These are phyloP conservation scores for Syzygium syzygioides DNA, from an alignment of 441 rosid genomes.

Conservation along the genomic window DNA sequence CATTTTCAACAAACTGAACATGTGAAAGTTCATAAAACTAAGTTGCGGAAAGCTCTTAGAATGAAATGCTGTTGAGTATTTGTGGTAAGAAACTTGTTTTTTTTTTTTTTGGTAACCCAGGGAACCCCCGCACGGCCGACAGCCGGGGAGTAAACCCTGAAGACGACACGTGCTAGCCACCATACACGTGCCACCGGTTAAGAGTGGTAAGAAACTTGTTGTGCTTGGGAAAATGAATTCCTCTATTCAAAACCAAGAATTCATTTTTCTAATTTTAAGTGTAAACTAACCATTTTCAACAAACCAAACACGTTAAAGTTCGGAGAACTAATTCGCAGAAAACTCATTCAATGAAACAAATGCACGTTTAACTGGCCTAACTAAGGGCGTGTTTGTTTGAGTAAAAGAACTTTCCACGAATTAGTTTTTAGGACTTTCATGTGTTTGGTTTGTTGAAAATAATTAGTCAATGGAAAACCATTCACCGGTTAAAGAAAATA, in stretches of 20 bases:
- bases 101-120: too few species aligned
- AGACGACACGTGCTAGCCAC: too few species aligned
- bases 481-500: neutral
- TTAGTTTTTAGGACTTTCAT: neutral
- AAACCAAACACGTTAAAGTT: neutral
- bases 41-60: neutral
- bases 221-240: neutral
- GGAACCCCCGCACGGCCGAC: too few species aligned
- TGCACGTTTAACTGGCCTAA: neutral
- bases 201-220: neutral
- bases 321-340: neutral
- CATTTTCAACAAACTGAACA: neutral
- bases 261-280: neutral
- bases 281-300: neutral
- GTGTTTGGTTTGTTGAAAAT: neutral
- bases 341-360: neutral
- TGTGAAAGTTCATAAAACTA: neutral
- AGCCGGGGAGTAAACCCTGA: too few species aligned
- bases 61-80: too few species aligned
- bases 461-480: neutral
- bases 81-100: neutral
- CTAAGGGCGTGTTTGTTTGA: neutral
- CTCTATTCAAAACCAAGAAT: neutral
- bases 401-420: neutral
- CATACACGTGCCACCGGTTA: too few species aligned